A percentile compares a stretch with the other conserved stretches of the same genome.
phyloP scores from a whole-genome alignment of 306 rosid species.

The Cyamopsis tetragonoloba region DNA sequence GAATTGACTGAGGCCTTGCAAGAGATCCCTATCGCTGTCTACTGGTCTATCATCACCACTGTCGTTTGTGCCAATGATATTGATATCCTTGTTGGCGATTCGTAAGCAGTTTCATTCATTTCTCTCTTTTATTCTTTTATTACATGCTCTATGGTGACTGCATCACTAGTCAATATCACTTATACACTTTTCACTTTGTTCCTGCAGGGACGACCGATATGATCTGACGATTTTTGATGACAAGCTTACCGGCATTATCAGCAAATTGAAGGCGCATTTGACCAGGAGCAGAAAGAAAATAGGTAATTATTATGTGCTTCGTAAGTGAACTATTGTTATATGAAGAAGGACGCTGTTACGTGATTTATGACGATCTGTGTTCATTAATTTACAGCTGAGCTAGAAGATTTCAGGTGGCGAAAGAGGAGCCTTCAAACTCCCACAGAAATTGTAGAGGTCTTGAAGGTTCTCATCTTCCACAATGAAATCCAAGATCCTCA shows the following conservation, averaged over 20 bases:
- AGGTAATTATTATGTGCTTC: too few species aligned
- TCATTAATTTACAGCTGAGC: conserved; percentile 18
- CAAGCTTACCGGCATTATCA: conserved; percentile 28
- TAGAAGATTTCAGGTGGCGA: conserved; percentile 34
- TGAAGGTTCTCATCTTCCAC: conserved; percentile 37
- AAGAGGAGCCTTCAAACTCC: conserved; percentile 39
- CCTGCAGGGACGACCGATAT: conserved; percentile 28
- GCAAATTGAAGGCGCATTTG: conserved; percentile 40
- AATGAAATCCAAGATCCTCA: conserved; percentile 25
- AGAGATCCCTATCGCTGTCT: conserved; percentile 40
- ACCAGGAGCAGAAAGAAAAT: conserved; percentile 33
- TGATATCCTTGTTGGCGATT: conserved; percentile 25
- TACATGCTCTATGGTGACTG: neutral
- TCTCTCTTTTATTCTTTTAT: neutral
- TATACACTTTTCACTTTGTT: too few species aligned
- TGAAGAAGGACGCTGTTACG: neutral
- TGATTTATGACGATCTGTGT: neutral
- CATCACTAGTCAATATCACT: too few species aligned
- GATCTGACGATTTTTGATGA: conserved; percentile 27
- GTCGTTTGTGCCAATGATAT: conserved; percentile 28
- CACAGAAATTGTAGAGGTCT: conserved; percentile 41
- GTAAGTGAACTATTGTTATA: too few species aligned
- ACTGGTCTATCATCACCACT: conserved; percentile 43
- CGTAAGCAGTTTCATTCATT: too few species aligned
- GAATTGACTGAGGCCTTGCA: conserved; percentile 31